phyloP scores from a whole-genome alignment of 1,284 basidiomycete genomes.

The Moesziomyces sp. region DNA sequence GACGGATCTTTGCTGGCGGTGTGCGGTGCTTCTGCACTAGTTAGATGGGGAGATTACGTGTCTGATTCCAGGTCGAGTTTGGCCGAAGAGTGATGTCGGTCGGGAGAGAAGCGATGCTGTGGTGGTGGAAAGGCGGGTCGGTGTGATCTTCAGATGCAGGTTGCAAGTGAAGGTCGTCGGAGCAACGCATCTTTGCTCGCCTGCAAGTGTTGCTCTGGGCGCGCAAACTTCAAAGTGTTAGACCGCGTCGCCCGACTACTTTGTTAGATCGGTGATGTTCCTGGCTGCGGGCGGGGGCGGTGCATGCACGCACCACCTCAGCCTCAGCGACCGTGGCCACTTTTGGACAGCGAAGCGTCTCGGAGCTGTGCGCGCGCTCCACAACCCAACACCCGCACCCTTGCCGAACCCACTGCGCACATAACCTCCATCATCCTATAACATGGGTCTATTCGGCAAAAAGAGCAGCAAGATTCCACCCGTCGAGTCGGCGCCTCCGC shows the following conservation, averaged over 20 bases:
- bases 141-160: too few relatives aligned
- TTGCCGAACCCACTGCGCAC: neutral
- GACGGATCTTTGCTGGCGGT: neutral
- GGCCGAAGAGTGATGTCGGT: too few relatives aligned
- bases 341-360: neutral
- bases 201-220: neutral
- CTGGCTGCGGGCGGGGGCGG: neutral
- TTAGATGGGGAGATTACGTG: too few relatives aligned
- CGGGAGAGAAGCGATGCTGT: too few relatives aligned
- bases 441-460: conserved; percentile 48
- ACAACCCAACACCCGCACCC: too few relatives aligned
- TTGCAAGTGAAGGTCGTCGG: neutral
- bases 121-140: too few relatives aligned
- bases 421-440: neutral
- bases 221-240: neutral
- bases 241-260: neutral
- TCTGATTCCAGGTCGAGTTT: too few relatives aligned
- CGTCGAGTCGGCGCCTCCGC: conserved; percentile 23
- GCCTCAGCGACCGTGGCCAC: neutral
- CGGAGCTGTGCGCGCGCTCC: too few relatives aligned
- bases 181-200: neutral
- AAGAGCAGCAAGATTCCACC: conserved; percentile 45
- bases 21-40: too few relatives aligned
- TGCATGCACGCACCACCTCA: neutral
- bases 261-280: neutral